A percentile compares a stretch with the other conserved stretches of the same genome.
These are phyloP conservation scores for Schrenkiella parvula DNA, from an alignment of 345 rosid species.

Conservation along the genomic window DNA sequence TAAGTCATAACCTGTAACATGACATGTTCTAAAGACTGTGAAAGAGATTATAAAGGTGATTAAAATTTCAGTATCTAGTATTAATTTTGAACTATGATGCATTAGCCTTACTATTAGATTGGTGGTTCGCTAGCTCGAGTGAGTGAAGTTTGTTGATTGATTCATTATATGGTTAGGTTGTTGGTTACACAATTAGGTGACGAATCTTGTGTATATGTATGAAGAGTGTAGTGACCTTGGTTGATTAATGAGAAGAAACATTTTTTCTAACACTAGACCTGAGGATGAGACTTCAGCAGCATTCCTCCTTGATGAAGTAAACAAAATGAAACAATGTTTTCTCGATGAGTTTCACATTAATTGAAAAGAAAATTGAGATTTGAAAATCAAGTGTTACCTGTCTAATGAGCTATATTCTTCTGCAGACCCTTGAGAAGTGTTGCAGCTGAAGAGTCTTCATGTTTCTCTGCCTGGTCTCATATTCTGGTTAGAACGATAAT, in stretches of 20 bases:
- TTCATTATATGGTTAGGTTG: not conserved
- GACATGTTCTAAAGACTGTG: not conserved
- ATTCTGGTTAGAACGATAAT: not conserved
- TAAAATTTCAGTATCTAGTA: not conserved
- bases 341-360: not conserved
- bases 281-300: not conserved
- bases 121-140: not conserved
- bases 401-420: not conserved
- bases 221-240: not conserved
- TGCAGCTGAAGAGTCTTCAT: slow-evolving; percentile 50
- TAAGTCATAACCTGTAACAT: not conserved
- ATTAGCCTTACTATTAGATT: not conserved
- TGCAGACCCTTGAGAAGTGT: slow-evolving; percentile 50
- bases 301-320: slow-evolving; percentile 1
- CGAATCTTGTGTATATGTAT: not conserved
- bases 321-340: slow-evolving; percentile 39
- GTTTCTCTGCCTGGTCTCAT: slow-evolving; percentile 48
- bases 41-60: not conserved
- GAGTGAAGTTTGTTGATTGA: not conserved
- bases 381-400: not conserved
- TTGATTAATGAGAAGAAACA: not conserved
- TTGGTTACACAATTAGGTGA: not conserved
- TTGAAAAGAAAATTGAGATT: not conserved
- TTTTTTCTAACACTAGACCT: not conserved
- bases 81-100: not conserved